phyloP scores from a whole-genome alignment of 768 basidiomycete species.

The Agaricus blazei region DNA sequence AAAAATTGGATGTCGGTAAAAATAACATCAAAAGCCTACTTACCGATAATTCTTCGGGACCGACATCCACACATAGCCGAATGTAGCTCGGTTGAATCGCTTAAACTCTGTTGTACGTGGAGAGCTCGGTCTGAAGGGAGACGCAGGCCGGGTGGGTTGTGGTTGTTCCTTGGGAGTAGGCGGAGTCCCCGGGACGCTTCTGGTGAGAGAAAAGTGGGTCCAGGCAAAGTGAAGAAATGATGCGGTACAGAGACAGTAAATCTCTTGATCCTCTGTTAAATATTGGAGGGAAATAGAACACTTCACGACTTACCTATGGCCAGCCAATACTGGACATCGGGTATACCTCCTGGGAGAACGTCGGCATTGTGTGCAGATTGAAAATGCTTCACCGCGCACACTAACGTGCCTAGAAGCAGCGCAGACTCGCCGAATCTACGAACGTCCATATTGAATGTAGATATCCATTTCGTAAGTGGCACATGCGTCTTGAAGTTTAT shows the following conservation, averaged over 20 bases:
- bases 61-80: conserved; percentile 85
- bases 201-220: conserved; percentile 49
- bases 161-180: conserved; percentile 12
- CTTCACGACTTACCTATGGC: conserved; percentile 39
- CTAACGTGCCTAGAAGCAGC: conserved; percentile 58
- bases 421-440: conserved; percentile 60
- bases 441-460: conserved; percentile 53
- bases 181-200: conserved; percentile 15
- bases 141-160: conserved; percentile 13
- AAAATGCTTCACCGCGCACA: conserved; percentile 50
- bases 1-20: conserved; percentile 7
- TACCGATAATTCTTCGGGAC: conserved; percentile 85
- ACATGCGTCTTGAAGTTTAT: conserved; percentile 40
- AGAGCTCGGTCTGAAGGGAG: conserved; percentile 30
- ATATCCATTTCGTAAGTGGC: conserved; percentile 33
- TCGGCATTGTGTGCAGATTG: conserved; percentile 19
- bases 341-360: conserved; percentile 20
- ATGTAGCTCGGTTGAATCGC: conserved; percentile 33
- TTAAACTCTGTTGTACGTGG: conserved; percentile 36
- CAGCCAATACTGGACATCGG: conserved; percentile 36
- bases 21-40: conserved; percentile 11
- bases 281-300: neutral
- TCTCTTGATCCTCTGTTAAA: conserved; percentile 36
- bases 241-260: conserved; percentile 46
- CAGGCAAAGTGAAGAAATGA: conserved; percentile 60